Percentiles rank a stretch among this genome's conserved stretches.
Conservation (phyloP, 2,329 filamentous ascomycete species). For the Aspergillus transmontanensis region DNA sequence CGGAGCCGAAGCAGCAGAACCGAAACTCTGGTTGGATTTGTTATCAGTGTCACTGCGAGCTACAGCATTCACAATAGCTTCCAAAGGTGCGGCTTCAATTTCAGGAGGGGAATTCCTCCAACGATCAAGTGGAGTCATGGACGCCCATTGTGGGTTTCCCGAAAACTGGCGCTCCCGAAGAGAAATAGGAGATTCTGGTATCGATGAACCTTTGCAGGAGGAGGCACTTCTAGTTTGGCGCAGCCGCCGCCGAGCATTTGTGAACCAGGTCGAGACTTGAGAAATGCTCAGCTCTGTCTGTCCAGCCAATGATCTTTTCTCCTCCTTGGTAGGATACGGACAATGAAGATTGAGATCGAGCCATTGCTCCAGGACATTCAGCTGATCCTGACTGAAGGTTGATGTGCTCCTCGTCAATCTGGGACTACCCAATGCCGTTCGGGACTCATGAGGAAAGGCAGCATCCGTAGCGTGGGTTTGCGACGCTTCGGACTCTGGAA, state of each 20-base stretch:
- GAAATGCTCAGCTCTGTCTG: constrained; percentile 73
- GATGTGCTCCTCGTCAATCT: background rate
- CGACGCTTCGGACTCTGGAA: background rate
- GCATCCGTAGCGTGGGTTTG: background rate
- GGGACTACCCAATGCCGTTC: background rate
- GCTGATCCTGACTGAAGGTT: background rate
- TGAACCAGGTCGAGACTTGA: constrained; percentile 84
- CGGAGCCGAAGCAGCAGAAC: background rate
- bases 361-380: background rate
- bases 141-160: background rate
- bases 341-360: background rate
- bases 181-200: constrained; percentile 55
- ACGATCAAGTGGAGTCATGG: constrained; percentile 60
- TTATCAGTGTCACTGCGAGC: constrained; percentile 14
- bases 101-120: constrained; percentile 65
- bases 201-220: constrained; percentile 54
- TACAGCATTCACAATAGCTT: constrained; percentile 60
- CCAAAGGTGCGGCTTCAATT: constrained; percentile 61
- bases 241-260: constrained; percentile 71
- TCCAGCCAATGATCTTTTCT: constrained; percentile 71
- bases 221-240: constrained; percentile 57
- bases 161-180: background rate
- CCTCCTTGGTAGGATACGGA: constrained; percentile 67
- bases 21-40: background rate
- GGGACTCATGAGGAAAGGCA: background rate